Evolutionary conservation across 2,329 filamentous ascomycete genomes (phyloP).

Genomic region (Podosphaera xanthii): DNA sequence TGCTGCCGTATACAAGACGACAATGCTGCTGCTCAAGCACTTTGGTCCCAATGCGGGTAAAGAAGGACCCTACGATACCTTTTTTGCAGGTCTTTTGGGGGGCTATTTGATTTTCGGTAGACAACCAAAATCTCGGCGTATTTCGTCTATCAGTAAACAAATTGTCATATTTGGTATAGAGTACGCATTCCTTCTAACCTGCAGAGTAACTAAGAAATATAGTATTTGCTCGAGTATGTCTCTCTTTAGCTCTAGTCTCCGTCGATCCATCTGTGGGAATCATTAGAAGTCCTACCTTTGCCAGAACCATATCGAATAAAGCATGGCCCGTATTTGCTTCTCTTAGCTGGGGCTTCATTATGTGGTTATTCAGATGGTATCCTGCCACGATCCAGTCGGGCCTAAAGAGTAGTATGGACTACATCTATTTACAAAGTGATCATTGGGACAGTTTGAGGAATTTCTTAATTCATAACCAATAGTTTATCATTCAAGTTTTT

Average conservation of each 20-base stretch:
- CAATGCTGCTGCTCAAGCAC: constrained; percentile 52
- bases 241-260: constrained; percentile 64
- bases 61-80: constrained; percentile 56
- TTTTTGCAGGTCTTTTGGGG: constrained; percentile 68
- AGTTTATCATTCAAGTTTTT: background rate
- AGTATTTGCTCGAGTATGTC: constrained; percentile 74
- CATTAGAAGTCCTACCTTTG: constrained; percentile 23
- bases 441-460: constrained; percentile 73
- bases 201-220: background rate
- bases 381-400: constrained; percentile 80
- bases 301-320: constrained; percentile 33
- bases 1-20: constrained; percentile 70
- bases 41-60: constrained; percentile 34
- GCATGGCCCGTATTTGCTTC: constrained; percentile 88
- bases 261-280: constrained; percentile 40
- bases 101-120: constrained; percentile 82
- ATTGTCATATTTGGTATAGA: constrained; percentile 61
- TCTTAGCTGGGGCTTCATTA: constrained; percentile 76
- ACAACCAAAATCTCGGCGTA: constrained; percentile 38
- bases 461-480: constrained; percentile 68
- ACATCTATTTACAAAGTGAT: constrained; percentile 82
- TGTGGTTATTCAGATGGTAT: constrained; percentile 87
- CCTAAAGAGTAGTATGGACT: constrained; percentile 85
- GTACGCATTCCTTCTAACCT: background rate
- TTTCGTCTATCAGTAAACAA: constrained; percentile 75